phyloP scores from a whole-genome alignment of 1,284 basidiomycete species.

The Trichosporon sp. region DNA sequence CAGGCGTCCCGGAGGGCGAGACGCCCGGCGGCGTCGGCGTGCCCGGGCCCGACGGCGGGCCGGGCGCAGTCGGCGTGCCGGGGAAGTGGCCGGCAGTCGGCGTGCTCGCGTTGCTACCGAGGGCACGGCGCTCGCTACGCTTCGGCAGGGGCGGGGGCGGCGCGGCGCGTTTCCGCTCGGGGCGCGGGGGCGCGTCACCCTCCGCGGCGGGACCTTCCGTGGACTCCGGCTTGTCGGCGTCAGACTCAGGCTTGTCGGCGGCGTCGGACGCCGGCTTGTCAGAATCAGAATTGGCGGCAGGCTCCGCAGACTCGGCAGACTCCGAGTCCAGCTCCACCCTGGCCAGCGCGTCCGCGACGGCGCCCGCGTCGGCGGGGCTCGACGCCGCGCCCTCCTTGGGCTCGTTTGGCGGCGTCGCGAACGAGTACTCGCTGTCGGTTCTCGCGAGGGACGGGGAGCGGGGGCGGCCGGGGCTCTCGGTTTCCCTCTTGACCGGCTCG shows the following conservation, averaged over 20 bases:
- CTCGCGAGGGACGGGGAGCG: slow-evolving; percentile 7
- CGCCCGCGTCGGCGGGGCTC: not conserved
- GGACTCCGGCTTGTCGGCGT: too few relatives aligned
- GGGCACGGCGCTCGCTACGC: not conserved
- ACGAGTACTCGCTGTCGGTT: slow-evolving; percentile 7
- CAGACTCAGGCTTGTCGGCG: not conserved
- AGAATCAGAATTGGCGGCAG: not conserved
- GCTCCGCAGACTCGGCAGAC: not conserved
- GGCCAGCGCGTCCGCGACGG: not conserved
- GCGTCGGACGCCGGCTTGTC: too few relatives aligned
- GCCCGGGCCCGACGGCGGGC: not conserved
- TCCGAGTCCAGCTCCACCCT: not conserved
- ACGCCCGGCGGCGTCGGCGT: not conserved
- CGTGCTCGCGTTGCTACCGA: not conserved
- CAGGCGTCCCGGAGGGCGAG: not conserved
- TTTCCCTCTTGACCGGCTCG: not conserved
- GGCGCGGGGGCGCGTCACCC: not conserved
- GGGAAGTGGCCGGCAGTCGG: not conserved
- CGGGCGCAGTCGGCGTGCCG: not conserved
- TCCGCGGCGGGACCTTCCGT: too few relatives aligned
- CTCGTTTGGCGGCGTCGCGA: slow-evolving; percentile 13
- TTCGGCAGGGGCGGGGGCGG: not conserved
- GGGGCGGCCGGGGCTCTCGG: not conserved
- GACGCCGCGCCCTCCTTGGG: not conserved
- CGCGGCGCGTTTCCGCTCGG: not conserved